Evolutionary conservation across 2,329 filamentous ascomycete genomes (phyloP).

Genomic region (Colletotrichum viniferum): DNA sequence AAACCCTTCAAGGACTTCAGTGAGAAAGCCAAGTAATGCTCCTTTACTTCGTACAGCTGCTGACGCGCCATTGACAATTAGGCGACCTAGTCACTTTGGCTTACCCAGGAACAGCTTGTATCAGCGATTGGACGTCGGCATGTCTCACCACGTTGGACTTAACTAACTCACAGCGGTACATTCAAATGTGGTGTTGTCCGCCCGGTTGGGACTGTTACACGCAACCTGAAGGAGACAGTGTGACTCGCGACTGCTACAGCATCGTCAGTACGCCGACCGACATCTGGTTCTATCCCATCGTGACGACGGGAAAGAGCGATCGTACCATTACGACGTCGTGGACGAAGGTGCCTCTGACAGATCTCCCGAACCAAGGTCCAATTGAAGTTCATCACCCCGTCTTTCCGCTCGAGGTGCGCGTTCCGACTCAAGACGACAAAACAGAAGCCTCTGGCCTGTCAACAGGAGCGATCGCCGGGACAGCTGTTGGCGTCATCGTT

Average conservation of each 20-base stretch:
- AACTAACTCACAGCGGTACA: neutral
- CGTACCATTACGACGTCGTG: neutral
- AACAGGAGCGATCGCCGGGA: neutral
- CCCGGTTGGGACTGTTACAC: neutral
- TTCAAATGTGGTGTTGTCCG: constrained; percentile 1
- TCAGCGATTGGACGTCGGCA: neutral
- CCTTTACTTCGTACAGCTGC: neutral
- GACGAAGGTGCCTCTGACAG: neutral
- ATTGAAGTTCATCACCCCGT: neutral
- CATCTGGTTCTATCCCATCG: constrained; percentile 1
- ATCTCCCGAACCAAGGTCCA: neutral
- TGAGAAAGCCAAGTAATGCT: neutral
- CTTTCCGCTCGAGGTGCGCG: neutral
- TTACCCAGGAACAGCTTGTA: neutral
- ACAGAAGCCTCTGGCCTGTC: neutral
- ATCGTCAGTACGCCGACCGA: neutral
- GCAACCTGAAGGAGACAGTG: neutral
- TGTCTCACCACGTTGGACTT: neutral
- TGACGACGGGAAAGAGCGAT: neutral
- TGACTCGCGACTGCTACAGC: neutral
- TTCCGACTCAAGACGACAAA: neutral
- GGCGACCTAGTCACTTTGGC: neutral
- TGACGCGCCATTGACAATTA: neutral
- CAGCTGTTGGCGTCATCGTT: neutral
- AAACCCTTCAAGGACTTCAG: neutral